Percentiles rank a stretch among this genome's conserved stretches.
phyloP scores from a whole-genome alignment of 306 rosid species.

The Lathyrus aphaca region DNA sequence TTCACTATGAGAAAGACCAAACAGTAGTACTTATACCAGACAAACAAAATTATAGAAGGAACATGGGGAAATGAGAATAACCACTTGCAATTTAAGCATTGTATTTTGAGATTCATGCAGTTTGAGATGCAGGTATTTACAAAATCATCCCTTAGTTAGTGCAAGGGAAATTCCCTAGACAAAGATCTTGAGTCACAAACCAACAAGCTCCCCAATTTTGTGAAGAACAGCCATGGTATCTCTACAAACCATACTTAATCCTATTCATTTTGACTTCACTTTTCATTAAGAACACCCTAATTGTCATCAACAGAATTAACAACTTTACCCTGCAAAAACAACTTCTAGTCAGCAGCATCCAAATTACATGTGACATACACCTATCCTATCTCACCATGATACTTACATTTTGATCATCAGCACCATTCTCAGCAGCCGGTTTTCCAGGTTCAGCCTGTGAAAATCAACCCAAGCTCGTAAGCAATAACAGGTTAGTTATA shows the following conservation, averaged over 20 bases:
- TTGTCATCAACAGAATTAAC: constrained; percentile 35
- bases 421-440: constrained; percentile 20
- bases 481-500: constrained; percentile 5
- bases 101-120: constrained; percentile 1
- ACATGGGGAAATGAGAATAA: background rate
- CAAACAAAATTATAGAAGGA: background rate
- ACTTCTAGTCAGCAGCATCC: constrained; percentile 5
- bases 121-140: constrained; percentile 31
- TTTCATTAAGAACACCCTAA: constrained; percentile 15
- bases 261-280: constrained; percentile 6
- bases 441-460: constrained; percentile 40
- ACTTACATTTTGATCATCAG: constrained; percentile 35
- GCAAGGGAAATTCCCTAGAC: constrained; percentile 27
- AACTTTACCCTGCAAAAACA: constrained; percentile 43
- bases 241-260: constrained; percentile 16
- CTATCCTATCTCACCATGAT: background rate
- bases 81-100: constrained; percentile 29
- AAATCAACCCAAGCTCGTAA: constrained; percentile 35
- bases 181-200: constrained; percentile 12
- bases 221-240: background rate
- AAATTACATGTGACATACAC: background rate
- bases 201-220: constrained; percentile 17
- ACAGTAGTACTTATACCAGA: background rate
- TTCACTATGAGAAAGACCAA: background rate
- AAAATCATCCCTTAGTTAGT: constrained; percentile 21